Evolutionary conservation across 805 yeast genomes (phyloP).

Genomic region (Scheffersomyces spartinae): DNA sequence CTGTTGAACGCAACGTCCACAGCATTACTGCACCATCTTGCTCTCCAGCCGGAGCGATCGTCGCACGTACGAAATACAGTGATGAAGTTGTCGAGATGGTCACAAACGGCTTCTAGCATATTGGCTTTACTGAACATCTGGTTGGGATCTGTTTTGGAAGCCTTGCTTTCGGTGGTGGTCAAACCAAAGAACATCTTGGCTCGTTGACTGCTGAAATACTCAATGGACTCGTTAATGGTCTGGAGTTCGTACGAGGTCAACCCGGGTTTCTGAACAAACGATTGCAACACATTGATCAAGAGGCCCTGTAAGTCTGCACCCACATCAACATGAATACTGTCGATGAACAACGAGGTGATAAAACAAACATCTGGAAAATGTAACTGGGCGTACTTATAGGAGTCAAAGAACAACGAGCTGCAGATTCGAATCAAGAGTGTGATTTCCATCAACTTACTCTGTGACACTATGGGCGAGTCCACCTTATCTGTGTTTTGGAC

Average conservation of each 20-base stretch:
- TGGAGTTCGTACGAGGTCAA: conserved; percentile 27
- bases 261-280: conserved; percentile 47
- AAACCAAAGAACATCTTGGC: conserved; percentile 61
- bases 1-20: conserved; percentile 49
- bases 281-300: conserved; percentile 56
- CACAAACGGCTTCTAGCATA: conserved; percentile 49
- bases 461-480: conserved; percentile 27
- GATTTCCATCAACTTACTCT: conserved; percentile 56
- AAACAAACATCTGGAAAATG: conserved; percentile 64
- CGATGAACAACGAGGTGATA: conserved; percentile 51
- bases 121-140: conserved; percentile 29
- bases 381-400: conserved; percentile 46
- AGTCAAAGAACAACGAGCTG: conserved; percentile 60
- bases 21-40: conserved; percentile 55
- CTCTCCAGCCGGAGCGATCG: conserved; percentile 43
- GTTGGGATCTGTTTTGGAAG: conserved; percentile 17
- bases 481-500: conserved; percentile 35
- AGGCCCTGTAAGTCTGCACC: conserved; percentile 52
- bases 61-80: conserved; percentile 34
- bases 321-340: conserved; percentile 39
- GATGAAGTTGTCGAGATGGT: conserved; percentile 40
- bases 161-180: conserved; percentile 32
- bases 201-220: conserved; percentile 45
- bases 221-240: conserved; percentile 27
- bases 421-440: conserved; percentile 54